phyloP scores from a whole-genome alignment of 768 basidiomycete species.

The Lyophyllum semitale region DNA sequence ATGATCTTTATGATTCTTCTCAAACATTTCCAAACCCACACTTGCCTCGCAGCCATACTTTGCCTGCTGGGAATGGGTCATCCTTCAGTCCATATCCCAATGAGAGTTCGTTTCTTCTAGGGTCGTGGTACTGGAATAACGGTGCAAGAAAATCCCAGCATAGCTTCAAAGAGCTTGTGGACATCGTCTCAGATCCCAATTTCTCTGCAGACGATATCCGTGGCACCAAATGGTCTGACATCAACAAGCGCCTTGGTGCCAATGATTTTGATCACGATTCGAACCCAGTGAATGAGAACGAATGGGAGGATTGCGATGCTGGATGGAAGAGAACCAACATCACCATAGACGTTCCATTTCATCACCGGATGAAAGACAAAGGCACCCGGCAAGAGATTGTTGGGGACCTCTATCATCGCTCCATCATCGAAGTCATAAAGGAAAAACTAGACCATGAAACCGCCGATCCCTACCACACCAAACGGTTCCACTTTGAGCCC shows the following conservation, averaged over 20 bases:
- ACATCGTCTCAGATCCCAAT: too few species aligned
- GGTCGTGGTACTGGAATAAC: slow-evolving; percentile 4
- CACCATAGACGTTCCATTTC: slow-evolving; percentile 10
- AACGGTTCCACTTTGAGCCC: too few species aligned
- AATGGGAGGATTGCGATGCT: slow-evolving; percentile 12
- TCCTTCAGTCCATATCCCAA: too few species aligned
- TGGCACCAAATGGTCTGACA: slow-evolving; percentile 1
- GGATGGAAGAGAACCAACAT: slow-evolving; percentile 16
- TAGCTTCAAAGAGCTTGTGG: slow-evolving; percentile 5
- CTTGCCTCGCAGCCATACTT: too few species aligned
- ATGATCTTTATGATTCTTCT: background rate
- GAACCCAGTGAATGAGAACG: background rate
- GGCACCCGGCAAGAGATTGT: background rate
- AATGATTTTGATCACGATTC: background rate
- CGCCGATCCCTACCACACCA: too few species aligned
- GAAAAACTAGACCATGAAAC: too few species aligned
- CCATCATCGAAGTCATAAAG: too few species aligned
- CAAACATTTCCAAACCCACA: too few species aligned
- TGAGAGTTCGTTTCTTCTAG: too few species aligned
- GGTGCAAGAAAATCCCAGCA: slow-evolving; percentile 3
- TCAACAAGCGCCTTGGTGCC: slow-evolving; percentile 4
- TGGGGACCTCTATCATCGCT: slow-evolving; percentile 19
- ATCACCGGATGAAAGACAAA: background rate
- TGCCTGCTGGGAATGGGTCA: too few species aligned
- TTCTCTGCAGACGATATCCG: slow-evolving; percentile 12